Evolutionary conservation across 495 filamentous ascomycete species (phyloP).

Genomic region (Xylaria nigripes): DNA sequence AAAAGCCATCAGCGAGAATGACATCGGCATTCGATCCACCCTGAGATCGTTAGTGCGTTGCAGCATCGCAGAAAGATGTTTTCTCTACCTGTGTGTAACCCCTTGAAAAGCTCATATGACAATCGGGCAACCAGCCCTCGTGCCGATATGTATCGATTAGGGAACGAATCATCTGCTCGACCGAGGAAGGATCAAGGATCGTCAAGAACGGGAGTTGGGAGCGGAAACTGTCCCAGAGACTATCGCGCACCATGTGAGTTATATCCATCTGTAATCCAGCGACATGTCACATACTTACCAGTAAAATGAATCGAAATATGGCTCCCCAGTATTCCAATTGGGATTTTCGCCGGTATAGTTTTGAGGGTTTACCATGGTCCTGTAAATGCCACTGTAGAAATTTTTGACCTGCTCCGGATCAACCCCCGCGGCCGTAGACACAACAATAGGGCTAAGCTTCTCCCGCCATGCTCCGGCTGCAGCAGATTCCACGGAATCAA

Average conservation of each 20-base stretch:
- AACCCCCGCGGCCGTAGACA: slow-evolving; percentile 49
- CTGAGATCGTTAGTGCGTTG: slow-evolving; percentile 28
- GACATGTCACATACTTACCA: slow-evolving; percentile 38
- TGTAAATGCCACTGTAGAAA: slow-evolving; percentile 66
- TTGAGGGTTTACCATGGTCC: slow-evolving; percentile 65
- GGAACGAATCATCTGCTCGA: slow-evolving; percentile 59
- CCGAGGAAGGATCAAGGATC: slow-evolving; percentile 54
- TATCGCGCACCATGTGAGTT: neutral
- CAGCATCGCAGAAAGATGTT: neutral
- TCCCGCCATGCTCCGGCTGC: slow-evolving; percentile 54
- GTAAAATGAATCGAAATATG: slow-evolving; percentile 77
- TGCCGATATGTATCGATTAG: slow-evolving; percentile 67
- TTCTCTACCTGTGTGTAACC: slow-evolving; percentile 56
- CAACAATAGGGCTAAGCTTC: slow-evolving; percentile 52
- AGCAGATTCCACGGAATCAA: slow-evolving; percentile 42
- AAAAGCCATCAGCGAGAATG: slow-evolving; percentile 57
- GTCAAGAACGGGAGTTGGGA: slow-evolving; percentile 65
- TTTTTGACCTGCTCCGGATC: slow-evolving; percentile 45
- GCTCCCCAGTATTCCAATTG: slow-evolving; percentile 60
- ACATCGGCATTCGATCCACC: slow-evolving; percentile 79
- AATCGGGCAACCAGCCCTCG: slow-evolving; percentile 62
- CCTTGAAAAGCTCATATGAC: slow-evolving; percentile 55
- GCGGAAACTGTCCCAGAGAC: slow-evolving; percentile 66
- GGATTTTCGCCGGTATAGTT: slow-evolving; percentile 78
- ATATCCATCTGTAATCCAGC: slow-evolving; percentile 17